These are phyloP conservation scores for Mycena galopus DNA, from an alignment of 768 basidiomycete genomes.

Conservation along the genomic window DNA sequence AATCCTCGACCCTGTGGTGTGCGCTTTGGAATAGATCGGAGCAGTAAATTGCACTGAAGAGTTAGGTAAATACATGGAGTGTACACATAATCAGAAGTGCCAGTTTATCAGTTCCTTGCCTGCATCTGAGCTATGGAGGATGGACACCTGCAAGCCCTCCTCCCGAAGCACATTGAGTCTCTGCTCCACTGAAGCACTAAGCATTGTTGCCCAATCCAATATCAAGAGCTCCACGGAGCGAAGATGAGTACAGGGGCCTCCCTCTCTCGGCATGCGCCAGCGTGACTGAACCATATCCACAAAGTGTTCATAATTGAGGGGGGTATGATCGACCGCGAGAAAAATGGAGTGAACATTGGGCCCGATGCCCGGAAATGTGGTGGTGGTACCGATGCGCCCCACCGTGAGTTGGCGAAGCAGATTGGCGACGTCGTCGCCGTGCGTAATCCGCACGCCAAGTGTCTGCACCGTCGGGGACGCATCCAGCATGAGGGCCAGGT, in stretches of 20 bases:
- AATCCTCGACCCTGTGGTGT: too few relatives aligned
- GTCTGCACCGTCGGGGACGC: conserved; percentile 5
- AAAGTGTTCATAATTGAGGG: background rate
- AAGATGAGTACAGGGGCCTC: conserved; percentile 6
- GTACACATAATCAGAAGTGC: background rate
- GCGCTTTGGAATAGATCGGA: too few relatives aligned
- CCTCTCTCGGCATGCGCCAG: conserved; percentile 14
- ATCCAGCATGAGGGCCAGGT: background rate
- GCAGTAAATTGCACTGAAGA: too few relatives aligned
- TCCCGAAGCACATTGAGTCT: background rate
- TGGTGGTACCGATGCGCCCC: background rate
- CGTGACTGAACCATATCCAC: conserved; percentile 18
- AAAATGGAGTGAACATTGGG: conserved; percentile 2
- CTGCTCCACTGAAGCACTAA: background rate
- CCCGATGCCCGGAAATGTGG: background rate
- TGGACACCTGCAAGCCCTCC: background rate
- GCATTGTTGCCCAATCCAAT: background rate
- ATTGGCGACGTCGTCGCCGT: background rate
- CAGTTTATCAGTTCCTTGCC: background rate
- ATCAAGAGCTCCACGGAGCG: conserved; percentile 11
- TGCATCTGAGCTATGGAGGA: background rate
- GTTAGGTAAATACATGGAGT: background rate
- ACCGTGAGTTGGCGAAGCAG: background rate
- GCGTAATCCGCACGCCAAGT: conserved; percentile 6
- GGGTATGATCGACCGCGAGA: background rate